phyloP scores from a whole-genome alignment of 768 basidiomycete genomes.

The Lentinula detonsa region DNA sequence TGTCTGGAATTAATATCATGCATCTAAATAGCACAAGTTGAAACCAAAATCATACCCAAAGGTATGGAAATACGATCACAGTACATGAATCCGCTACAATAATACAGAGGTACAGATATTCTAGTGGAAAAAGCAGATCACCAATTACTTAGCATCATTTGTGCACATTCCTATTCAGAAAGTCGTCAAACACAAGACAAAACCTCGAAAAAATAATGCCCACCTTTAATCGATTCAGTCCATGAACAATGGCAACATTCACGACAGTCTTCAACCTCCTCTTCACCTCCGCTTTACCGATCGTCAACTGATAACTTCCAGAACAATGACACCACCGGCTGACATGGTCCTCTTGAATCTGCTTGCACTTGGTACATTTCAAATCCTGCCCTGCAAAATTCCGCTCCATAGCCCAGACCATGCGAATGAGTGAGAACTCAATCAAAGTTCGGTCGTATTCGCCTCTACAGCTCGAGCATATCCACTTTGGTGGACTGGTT shows the following conservation, averaged over 20 bases:
- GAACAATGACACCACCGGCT: conserved; percentile 85
- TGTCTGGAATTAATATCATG: too few relatives aligned
- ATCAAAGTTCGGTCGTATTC: conserved; percentile 89
- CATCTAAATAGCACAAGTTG: too few relatives aligned
- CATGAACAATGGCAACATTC: conserved; percentile 75
- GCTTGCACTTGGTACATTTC: conserved; percentile 82
- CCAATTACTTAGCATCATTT: conserved; percentile 37
- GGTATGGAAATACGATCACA: too few relatives aligned
- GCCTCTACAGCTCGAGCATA: conserved; percentile 65
- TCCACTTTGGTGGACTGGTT: conserved; percentile 51
- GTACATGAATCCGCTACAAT: too few relatives aligned
- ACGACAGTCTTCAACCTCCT: conserved; percentile 75
- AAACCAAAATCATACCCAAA: too few relatives aligned
- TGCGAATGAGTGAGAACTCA: conserved; percentile 79
- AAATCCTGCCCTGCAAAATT: conserved; percentile 87
- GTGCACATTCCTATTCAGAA: conserved; percentile 35
- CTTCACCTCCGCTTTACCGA: conserved; percentile 67
- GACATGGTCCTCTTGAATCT: conserved; percentile 86
- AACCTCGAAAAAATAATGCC: conserved; percentile 6
- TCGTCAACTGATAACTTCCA: conserved; percentile 69
- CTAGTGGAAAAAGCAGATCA: conserved; percentile 9
- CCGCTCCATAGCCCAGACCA: conserved; percentile 64
- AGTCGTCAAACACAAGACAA: conserved; percentile 2
- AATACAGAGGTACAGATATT: neutral
- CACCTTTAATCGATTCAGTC: conserved; percentile 63